phyloP scores from a whole-genome alignment of 2,329 filamentous ascomycete genomes.

The Coccinonectria pachysandricola region DNA sequence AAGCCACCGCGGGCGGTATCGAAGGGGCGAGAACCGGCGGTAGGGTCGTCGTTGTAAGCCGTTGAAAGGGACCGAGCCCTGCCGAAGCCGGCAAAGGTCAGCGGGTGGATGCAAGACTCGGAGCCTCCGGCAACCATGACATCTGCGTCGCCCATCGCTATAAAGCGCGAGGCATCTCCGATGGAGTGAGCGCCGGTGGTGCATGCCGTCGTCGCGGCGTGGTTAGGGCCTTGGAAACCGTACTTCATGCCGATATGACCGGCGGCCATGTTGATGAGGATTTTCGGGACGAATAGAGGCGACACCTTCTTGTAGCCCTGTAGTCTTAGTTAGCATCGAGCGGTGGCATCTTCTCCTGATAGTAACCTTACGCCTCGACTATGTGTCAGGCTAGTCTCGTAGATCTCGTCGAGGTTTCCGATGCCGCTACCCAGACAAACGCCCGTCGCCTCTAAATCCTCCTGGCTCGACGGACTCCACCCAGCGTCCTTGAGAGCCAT shows the following conservation, averaged over 20 bases:
- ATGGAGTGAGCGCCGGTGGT: constrained; percentile 93
- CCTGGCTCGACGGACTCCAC: constrained; percentile 53
- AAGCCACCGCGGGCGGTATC: constrained; percentile 74
- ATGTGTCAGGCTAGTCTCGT: constrained; percentile 70
- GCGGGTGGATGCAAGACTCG: constrained; percentile 90
- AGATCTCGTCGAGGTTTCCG: constrained; percentile 85
- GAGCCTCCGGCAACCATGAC: constrained; percentile 95
- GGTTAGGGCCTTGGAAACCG: constrained; percentile 83
- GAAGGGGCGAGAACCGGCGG: constrained; percentile 72
- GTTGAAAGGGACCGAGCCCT: constrained; percentile 79
- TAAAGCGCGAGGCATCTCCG: constrained; percentile 86
- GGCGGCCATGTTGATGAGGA: constrained; percentile 89
- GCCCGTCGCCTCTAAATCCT: constrained; percentile 67
- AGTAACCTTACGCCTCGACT: constrained; percentile 54
- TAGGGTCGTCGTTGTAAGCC: constrained; percentile 62
- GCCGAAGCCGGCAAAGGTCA: constrained; percentile 86
- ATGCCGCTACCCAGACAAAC: constrained; percentile 94
- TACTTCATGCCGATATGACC: constrained; percentile 92
- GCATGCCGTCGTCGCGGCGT: constrained; percentile 86
- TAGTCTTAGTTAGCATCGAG: no score
- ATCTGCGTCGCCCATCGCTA: constrained; percentile 81
- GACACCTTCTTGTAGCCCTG: constrained; percentile 90
- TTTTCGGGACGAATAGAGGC: constrained; percentile 82
- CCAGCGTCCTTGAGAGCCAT: constrained; percentile 79
- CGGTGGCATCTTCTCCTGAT: no score